Evolutionary conservation across 164 flowering plant species (phyloP).

Genomic region (Liriodendron chinense): DNA sequence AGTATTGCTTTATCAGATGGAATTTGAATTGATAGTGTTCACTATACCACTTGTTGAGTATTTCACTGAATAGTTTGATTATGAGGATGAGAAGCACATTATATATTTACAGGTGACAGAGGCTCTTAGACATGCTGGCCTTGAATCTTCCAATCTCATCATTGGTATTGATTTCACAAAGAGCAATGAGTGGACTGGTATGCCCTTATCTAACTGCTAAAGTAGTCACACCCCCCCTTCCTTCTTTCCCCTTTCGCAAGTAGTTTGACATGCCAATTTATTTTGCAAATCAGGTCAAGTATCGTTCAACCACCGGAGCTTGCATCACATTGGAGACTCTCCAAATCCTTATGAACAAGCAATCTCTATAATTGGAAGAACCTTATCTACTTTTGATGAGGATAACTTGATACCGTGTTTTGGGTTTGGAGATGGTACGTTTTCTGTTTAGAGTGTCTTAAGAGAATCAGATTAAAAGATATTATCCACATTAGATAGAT

Average conservation of each 20-base stretch:
- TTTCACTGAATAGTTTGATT: too few relatives aligned
- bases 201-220: constrained; percentile 1
- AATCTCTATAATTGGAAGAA: constrained; percentile 50
- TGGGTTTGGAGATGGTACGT: constrained; percentile 62
- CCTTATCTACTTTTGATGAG: constrained; percentile 50
- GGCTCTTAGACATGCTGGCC: constrained; percentile 75
- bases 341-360: constrained; percentile 57
- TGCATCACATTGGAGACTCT: constrained; percentile 59
- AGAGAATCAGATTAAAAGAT: background rate
- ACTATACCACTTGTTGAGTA: too few relatives aligned
- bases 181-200: constrained; percentile 99
- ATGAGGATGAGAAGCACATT: background rate
- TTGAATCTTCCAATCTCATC: constrained; percentile 92
- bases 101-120: constrained; percentile 56
- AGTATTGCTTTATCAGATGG: too few relatives aligned
- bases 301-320: constrained; percentile 56
- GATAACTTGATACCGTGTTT: constrained; percentile 61
- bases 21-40: too few relatives aligned
- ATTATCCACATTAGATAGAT: background rate
- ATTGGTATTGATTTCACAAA: constrained; percentile 95
- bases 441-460: background rate
- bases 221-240: background rate
- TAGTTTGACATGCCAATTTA: background rate
- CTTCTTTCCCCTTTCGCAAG: background rate
- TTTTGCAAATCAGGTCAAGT: constrained; percentile 36